A percentile compares a stretch with the other conserved stretches of the same genome.
Conservation (phyloP, 2,329 filamentous ascomycete genomes). For the Colletotrichum scovillei region DNA sequence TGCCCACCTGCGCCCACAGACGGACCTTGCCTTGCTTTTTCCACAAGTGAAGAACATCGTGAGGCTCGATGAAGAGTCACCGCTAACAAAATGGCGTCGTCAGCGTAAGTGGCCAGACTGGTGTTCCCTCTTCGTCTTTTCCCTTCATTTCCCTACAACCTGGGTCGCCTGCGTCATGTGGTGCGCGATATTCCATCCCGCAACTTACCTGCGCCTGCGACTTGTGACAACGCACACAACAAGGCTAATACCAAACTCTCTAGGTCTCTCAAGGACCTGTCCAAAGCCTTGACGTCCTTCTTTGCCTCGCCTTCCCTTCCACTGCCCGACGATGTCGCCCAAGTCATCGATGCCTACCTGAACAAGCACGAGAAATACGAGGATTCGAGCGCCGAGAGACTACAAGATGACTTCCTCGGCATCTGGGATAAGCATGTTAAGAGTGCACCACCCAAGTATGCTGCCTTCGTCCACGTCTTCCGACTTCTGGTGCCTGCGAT, state of each 20-base stretch:
- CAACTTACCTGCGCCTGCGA: background rate
- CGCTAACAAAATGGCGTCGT: slow-evolving; percentile 41
- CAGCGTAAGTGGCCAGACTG: slow-evolving; percentile 40
- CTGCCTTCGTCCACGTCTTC: slow-evolving; percentile 76
- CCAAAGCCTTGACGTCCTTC: slow-evolving; percentile 66
- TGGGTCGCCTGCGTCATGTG: slow-evolving; percentile 4
- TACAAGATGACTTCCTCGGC: slow-evolving; percentile 77
- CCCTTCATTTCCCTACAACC: background rate
- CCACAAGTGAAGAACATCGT: slow-evolving; percentile 12
- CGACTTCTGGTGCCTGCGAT: slow-evolving; percentile 73
- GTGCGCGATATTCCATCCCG: slow-evolving; percentile 30
- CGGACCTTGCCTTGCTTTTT: slow-evolving; percentile 20
- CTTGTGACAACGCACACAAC: slow-evolving; percentile 1
- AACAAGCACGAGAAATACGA: slow-evolving; percentile 75
- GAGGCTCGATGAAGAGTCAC: slow-evolving; percentile 32
- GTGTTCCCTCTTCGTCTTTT: background rate
- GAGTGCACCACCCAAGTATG: slow-evolving; percentile 65
- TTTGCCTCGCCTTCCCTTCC: slow-evolving; percentile 62
- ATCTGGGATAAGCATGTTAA: slow-evolving; percentile 75
- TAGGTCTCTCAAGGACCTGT: slow-evolving; percentile 71
- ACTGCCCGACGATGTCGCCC: slow-evolving; percentile 73
- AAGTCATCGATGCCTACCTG: slow-evolving; percentile 74
- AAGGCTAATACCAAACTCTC: slow-evolving; percentile 3
- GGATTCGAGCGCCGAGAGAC: slow-evolving; percentile 74
- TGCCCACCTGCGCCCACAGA: slow-evolving; percentile 5